Conservation (phyloP, 2,329 filamentous ascomycete genomes). For the Nemania diffusa region DNA sequence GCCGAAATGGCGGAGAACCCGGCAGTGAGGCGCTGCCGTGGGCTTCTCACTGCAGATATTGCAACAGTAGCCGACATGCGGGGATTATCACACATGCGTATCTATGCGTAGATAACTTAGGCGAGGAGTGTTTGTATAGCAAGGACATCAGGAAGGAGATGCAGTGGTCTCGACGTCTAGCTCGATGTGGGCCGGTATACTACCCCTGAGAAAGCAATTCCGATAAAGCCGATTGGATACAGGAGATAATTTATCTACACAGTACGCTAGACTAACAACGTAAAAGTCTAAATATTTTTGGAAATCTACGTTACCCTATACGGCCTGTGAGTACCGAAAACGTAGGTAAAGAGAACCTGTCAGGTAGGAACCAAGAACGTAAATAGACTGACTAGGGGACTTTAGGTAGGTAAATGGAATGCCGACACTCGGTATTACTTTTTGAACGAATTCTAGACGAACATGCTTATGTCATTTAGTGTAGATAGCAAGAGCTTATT, state of each 20-base stretch:
- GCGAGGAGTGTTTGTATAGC: background rate
- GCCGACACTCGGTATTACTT: background rate
- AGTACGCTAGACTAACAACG: background rate
- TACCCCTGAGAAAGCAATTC: background rate
- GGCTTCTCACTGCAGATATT: background rate
- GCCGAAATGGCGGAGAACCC: background rate
- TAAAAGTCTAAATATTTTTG: background rate
- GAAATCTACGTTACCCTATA: background rate
- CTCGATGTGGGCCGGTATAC: background rate
- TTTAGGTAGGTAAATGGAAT: background rate
- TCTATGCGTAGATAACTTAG: background rate
- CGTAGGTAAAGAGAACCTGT: background rate
- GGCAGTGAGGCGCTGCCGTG: background rate
- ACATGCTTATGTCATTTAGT: background rate
- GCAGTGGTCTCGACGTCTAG: background rate
- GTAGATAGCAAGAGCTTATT: background rate
- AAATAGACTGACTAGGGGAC: too few species aligned
- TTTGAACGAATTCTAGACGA: background rate
- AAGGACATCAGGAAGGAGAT: background rate
- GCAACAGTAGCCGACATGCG: background rate
- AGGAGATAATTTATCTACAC: background rate
- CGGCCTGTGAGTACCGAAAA: background rate
- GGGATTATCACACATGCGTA: too few species aligned
- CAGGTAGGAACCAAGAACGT: background rate
- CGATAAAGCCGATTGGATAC: constrained; percentile 5